Evolutionary conservation across 2,329 filamentous ascomycete species (phyloP), one percentile per base, ranked within the genome.

Genomic region (Colletotrichum nymphaeae): DNA sequence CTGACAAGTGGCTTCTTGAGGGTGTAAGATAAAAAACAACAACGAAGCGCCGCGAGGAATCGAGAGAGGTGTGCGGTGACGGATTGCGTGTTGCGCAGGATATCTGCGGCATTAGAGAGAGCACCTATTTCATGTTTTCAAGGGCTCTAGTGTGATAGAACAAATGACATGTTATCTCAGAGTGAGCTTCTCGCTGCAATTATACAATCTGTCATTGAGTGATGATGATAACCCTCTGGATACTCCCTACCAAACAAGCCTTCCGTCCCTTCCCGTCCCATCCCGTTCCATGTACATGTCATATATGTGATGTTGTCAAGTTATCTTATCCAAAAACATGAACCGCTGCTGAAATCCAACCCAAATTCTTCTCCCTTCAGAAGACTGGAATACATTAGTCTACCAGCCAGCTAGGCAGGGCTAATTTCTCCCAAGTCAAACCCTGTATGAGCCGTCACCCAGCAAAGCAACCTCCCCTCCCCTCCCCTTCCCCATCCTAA

Each of bases 21-120:
- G 9, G 46, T 67, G 70, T 66, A 73, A 65, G 67, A 53, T 53
- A 32, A 4, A 52, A 63, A 42, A 24, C n/a, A 42, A 2, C 22
- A 63, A 28, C 26, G 42, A 53, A 53, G 42, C 60, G 42, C 46
- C n/a, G 42, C 60, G 37, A 30, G 19, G 32, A 46, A 52, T 49
- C 26, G 60, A 14, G 42, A 30, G 37, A 42, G 26, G 26, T 19
- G 30, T 16, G 37, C 14, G 14, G 37, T 42, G 37, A 19, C 9
- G 26, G n/a, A 8, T 19, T 7, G 32, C 32, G 46, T 46, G n/a
- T 16, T 53, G 60, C 6, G n/a, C 60, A 53, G 35, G 2, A 32
- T 49, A 52, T 63, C 60, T 35, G n/a, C 46, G 30, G 60, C 60
- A 53, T 63, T 63, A 35, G 19, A 49, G 19, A 49, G 60, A n/a